These are phyloP conservation scores for Boletus fagicola DNA, from an alignment of 768 basidiomycete species.

Conservation along the genomic window DNA sequence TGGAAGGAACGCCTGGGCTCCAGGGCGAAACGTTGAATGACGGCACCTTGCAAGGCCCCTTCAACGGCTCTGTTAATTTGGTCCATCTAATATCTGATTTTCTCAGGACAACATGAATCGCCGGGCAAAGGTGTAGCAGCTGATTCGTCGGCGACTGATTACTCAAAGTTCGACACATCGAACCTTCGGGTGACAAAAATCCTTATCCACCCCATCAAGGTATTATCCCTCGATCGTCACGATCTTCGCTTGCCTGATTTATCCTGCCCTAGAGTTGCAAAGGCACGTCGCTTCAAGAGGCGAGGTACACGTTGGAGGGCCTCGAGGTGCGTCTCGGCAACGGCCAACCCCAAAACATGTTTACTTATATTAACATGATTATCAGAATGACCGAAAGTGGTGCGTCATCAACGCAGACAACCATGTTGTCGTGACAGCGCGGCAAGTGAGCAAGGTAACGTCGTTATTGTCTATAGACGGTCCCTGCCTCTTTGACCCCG, in stretches of 20 bases:
- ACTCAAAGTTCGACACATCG: slow-evolving; percentile 30
- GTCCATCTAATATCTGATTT: slow-evolving; percentile 13
- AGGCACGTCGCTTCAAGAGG: slow-evolving; percentile 57
- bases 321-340: slow-evolving; percentile 50
- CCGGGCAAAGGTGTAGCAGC: neutral
- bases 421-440: slow-evolving; percentile 61
- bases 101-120: slow-evolving; percentile 8
- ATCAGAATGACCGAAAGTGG: slow-evolving; percentile 72
- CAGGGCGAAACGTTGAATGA: too few species aligned
- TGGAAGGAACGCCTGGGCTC: slow-evolving; percentile 6
- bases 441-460: slow-evolving; percentile 62
- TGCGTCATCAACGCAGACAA: slow-evolving; percentile 60
- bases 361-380: slow-evolving; percentile 1
- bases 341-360: neutral
- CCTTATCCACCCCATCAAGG: slow-evolving; percentile 70
- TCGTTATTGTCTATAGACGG: neutral
- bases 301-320: slow-evolving; percentile 58
- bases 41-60: neutral
- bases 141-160: slow-evolving; percentile 1
- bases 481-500: neutral
- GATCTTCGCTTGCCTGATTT: neutral
- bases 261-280: slow-evolving; percentile 60
- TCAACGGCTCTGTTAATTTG: neutral
- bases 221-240: neutral
- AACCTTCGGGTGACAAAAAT: slow-evolving; percentile 52